Evolutionary conservation across 2,329 filamentous ascomycete genomes (phyloP).

Genomic region (Aphanoascus verrucosus): DNA sequence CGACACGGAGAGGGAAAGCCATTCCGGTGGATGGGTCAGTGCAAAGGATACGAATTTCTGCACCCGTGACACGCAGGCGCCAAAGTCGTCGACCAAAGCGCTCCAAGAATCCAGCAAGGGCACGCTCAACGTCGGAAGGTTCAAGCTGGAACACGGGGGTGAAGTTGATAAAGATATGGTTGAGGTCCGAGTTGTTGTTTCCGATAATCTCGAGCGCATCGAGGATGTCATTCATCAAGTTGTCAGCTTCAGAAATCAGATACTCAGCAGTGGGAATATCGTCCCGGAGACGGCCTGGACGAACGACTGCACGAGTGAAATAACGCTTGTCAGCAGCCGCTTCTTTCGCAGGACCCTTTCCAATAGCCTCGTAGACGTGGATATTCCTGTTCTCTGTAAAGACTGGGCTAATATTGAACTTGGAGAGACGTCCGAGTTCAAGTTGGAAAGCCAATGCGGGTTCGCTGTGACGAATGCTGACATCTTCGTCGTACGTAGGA

Average conservation of each 20-base stretch:
- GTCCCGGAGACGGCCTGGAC: constrained; percentile 85
- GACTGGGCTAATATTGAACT: constrained; percentile 96
- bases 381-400: constrained; percentile 99
- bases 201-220: constrained; percentile 97
- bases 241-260: constrained; percentile 91
- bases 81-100: constrained; percentile 90
- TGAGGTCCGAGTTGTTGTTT: constrained; percentile 97
- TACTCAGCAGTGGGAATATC: constrained; percentile 99
- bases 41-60: constrained; percentile 97
- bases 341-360: constrained; percentile 89
- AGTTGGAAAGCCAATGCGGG: constrained; percentile 97
- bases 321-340: constrained; percentile 65
- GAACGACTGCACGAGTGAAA: constrained; percentile 92
- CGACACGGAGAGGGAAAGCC: constrained; percentile 84
- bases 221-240: constrained; percentile 93
- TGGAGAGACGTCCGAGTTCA: constrained; percentile 82
- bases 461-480: constrained; percentile 93
- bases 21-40: constrained; percentile 75
- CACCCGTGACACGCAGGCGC: constrained; percentile 91
- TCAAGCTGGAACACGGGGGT: constrained; percentile 88
- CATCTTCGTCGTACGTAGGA: constrained; percentile 77
- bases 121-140: constrained; percentile 82
- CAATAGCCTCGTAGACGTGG: constrained; percentile 93
- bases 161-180: constrained; percentile 99
- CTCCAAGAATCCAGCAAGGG: constrained; percentile 87